A percentile compares a stretch with the other conserved stretches of the same genome.
phyloP scores from a whole-genome alignment of 345 rosid genomes.

The Lagerstroemia speciosa region DNA sequence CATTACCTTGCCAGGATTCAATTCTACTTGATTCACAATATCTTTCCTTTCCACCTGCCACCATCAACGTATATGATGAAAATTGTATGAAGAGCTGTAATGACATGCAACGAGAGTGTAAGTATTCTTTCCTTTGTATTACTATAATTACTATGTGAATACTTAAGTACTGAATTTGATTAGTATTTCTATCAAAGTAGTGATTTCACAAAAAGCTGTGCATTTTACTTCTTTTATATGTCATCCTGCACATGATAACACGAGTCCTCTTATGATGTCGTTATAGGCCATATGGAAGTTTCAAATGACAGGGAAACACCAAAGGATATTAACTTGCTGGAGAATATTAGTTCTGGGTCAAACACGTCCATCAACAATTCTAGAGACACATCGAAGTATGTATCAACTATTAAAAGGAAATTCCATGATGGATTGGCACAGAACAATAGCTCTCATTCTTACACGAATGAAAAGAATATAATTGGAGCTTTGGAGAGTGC shows the following conservation, averaged over 20 bases:
- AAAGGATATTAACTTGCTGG: slow-evolving; percentile 16
- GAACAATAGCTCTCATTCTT: neutral
- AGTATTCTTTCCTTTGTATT: neutral
- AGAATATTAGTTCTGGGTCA: neutral
- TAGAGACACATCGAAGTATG: slow-evolving; percentile 16
- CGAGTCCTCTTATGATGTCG: slow-evolving; percentile 5
- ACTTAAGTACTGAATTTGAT: neutral
- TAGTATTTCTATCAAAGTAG: neutral
- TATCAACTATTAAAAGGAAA: slow-evolving; percentile 11
- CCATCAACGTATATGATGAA: slow-evolving; percentile 16
- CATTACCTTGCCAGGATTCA: slow-evolving; percentile 30
- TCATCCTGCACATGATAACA: too few species aligned
- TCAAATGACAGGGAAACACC: slow-evolving; percentile 7
- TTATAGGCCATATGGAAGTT: slow-evolving; percentile 29
- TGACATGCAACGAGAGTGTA: slow-evolving; percentile 14
- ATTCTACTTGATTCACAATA: slow-evolving; percentile 12
- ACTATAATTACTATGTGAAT: neutral
- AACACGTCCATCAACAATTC: neutral
- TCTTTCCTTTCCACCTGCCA: slow-evolving; percentile 23
- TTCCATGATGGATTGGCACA: neutral
- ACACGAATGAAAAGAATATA: slow-evolving; percentile 16
- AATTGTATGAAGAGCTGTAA: slow-evolving; percentile 16
- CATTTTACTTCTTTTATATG: too few species aligned
- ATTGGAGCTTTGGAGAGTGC: slow-evolving; percentile 40
- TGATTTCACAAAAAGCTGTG: too few species aligned